Evolutionary conservation across 345 rosid genomes (phyloP), one percentile per base, ranked within the genome.

Genomic region (Melaleuca quinquenervia): DNA sequence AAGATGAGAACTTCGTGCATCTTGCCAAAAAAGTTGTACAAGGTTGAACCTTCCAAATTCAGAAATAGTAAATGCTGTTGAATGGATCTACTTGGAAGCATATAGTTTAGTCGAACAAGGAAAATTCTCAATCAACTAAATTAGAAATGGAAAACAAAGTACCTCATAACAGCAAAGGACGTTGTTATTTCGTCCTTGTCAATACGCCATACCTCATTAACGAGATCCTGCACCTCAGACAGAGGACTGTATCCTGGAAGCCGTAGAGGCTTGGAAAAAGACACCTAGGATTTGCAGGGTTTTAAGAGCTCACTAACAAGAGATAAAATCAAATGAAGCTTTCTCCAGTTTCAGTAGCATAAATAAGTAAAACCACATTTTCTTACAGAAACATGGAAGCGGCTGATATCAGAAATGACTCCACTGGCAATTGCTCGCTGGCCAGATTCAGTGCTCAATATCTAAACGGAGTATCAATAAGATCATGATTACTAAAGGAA

Each of bases 91-190:
- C 56, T 54, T 82, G 52, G 82, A 27, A 41, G 48, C 74, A 20
- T 45, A 29, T 83, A 53, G n/a, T 54, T 75, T 8, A 62, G 55
- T 50, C 26, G 82, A 51, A 82, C 83, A 84, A n/a, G 14, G 56
- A 74, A 87, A 85, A 52, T 70, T 70, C 80, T 36, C 80, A 36
- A 36, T 70, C 80, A 36, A 70, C 26, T 70, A 70, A 32, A 70
- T 70, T 70, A 41, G 80, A 70, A 36, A 4, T 58, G 15, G 41
- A 41, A 70, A 48, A 62, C 27, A 36, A 90, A 87, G 82, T 89
- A 96, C 99, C 99, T 93, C 99, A 96, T 97, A 84, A 92, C 88
- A 26, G 98, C 91, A 93, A 95, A 97, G 62, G 96, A 94, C 26
- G 94, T 91, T 97, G 91, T 92, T 44, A 82, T 82, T 89, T 94